Conservation (phyloP, 2,329 filamentous ascomycete species). For the Trichoderma afroharzianum region DNA sequence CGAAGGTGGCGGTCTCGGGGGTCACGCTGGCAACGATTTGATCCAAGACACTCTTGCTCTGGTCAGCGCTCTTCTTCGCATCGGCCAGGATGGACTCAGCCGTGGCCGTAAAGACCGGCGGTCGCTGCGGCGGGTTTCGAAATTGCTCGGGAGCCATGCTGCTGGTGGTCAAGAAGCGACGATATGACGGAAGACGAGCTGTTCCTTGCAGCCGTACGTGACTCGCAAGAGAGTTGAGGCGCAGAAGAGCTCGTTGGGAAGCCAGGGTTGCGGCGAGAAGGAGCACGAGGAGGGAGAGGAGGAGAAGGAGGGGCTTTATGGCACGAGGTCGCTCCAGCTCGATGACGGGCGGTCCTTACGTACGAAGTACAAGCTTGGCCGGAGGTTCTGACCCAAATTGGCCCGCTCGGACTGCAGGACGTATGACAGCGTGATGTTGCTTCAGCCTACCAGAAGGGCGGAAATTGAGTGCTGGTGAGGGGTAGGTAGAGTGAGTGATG, state of each 20-base stretch:
- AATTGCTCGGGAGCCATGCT: constrained; percentile 66
- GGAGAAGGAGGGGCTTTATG: constrained; percentile 31
- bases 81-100: constrained; percentile 64
- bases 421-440: not conserved
- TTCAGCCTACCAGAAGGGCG: constrained; percentile 16
- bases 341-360: not conserved
- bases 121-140: constrained; percentile 70
- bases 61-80: constrained; percentile 62
- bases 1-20: constrained; percentile 49
- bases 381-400: not conserved
- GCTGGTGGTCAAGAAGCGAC: constrained; percentile 44
- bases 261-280: constrained; percentile 65
- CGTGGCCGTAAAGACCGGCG: constrained; percentile 73
- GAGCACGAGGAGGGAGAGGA: constrained; percentile 52
- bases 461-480: constrained; percentile 15
- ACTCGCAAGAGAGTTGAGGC: constrained; percentile 55
- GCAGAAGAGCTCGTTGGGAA: constrained; percentile 54
- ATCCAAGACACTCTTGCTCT: constrained; percentile 62
- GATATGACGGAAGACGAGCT: constrained; percentile 28
- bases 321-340: constrained; percentile 28
- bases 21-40: constrained; percentile 61
- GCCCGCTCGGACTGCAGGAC: constrained; percentile 9
- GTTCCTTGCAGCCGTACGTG: constrained; percentile 46
- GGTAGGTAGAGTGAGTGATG: constrained; percentile 10
- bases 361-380: not conserved